phyloP scores from a whole-genome alignment of 139 green algal genomes.

The Ulvella scutata region DNA sequence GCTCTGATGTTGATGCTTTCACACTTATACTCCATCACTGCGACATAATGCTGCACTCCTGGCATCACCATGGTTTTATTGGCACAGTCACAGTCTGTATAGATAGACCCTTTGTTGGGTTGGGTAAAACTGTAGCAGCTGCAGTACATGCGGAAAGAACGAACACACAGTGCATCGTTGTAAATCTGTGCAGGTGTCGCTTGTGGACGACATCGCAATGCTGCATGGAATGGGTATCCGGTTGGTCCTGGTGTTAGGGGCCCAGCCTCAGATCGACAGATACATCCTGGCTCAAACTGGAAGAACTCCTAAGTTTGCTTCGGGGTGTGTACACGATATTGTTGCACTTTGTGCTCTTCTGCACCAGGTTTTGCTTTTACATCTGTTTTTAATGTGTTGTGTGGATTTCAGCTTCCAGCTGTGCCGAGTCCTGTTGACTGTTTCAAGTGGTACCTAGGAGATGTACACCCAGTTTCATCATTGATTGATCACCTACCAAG shows the following conservation, averaged over 20 bases:
- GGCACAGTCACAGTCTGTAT: background rate
- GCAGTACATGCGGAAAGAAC: background rate
- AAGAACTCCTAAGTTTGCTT: too few species aligned
- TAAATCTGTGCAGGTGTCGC: constrained; percentile 25
- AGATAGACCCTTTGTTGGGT: background rate
- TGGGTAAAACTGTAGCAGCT: background rate
- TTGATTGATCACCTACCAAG: too few species aligned
- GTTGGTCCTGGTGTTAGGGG: constrained; percentile 76
- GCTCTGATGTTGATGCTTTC: background rate
- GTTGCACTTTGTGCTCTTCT: too few species aligned
- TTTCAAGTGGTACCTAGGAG: too few species aligned
- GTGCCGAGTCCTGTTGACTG: too few species aligned
- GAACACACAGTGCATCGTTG: constrained; percentile 13
- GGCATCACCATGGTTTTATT: background rate
- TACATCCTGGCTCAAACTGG: constrained; percentile 25
- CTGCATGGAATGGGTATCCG: constrained; percentile 77
- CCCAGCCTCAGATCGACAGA: constrained; percentile 44
- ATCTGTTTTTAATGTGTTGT: too few species aligned
- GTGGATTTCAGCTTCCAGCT: too few species aligned
- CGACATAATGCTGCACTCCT: background rate
- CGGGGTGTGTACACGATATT: too few species aligned
- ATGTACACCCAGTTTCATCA: too few species aligned
- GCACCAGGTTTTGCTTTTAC: too few species aligned
- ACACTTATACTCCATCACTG: background rate
- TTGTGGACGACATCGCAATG: constrained; percentile 74